Evolutionary conservation across 2,329 filamentous ascomycete genomes (phyloP).

Genomic region (Colletotrichum plurivorum): DNA sequence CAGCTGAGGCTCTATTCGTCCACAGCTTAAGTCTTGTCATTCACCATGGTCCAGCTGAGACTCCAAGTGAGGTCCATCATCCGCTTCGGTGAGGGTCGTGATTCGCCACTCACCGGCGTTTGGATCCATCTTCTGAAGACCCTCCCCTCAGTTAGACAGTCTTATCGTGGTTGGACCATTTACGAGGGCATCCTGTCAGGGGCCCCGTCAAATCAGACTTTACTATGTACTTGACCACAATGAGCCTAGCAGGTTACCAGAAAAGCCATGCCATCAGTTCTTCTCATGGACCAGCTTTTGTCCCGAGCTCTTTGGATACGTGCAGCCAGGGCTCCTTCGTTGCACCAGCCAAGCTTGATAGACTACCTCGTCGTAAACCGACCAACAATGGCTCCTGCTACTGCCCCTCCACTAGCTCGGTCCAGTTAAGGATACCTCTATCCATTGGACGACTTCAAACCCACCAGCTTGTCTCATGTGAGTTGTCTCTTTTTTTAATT

Average conservation of each 20-base stretch:
- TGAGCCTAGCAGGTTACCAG: conserved; percentile 23
- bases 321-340: conserved; percentile 35
- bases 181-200: conserved; percentile 48
- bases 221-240: conserved; percentile 19
- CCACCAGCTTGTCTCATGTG: conserved; percentile 32
- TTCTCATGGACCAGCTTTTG: conserved; percentile 28
- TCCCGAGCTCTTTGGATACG: conserved; percentile 27
- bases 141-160: conserved; percentile 22
- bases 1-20: conserved; percentile 3
- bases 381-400: conserved; percentile 36
- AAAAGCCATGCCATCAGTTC: conserved; percentile 23
- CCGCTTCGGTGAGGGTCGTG: conserved; percentile 19
- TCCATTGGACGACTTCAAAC: conserved; percentile 1
- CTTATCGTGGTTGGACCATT: conserved; percentile 57
- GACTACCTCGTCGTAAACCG: conserved; percentile 32
- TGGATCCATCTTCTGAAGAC: conserved; percentile 13
- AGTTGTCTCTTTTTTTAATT: conserved; percentile 27
- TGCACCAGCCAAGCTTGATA: conserved; percentile 43
- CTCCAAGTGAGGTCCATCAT: conserved; percentile 18
- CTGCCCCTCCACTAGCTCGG: conserved; percentile 5
- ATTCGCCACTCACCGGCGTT: conserved; percentile 45
- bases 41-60: conserved; percentile 17
- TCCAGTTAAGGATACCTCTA: conserved; percentile 10
- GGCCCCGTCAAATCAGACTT: conserved; percentile 22
- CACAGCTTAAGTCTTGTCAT: not conserved